Base-by-base conservation (phyloP, 2,329 filamentous ascomycete genomes). In the Decorospora gaudefroyi region DNA sequence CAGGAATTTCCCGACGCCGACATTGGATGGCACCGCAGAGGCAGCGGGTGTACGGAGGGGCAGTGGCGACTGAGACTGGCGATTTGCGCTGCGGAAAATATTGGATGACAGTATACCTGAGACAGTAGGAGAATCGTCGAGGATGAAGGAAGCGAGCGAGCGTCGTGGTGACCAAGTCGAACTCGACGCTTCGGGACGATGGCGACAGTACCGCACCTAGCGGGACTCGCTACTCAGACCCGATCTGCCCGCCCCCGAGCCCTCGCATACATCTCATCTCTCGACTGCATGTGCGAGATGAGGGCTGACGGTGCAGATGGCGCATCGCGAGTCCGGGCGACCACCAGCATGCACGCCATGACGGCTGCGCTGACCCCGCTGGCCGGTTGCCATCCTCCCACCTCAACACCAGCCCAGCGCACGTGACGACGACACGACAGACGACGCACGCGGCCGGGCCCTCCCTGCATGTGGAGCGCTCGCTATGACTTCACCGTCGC, bases 1-100 rank as follows among this genome's bases (percentile, higher is more conserved):
- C 63, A 61, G 58, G 54, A 65, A 65, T 57, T 26, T 56, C 59
- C 63, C 61, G 59, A 55, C 32, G 36, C 42, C 45, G 41, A 51
- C 53, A 46, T 46, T 45, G 44, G 41, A 62, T 64, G 64, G 47
- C 42, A 56, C 58, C 28, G 58, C 60, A 60, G 54, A 42, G 38
- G 34, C 49, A 47, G 55, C 55, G 51, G 60, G 46, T 49, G 60
- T 56, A 61, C 53, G 47, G 57, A 54, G 40, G 44, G 42, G 53
- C 50, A 59, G 45, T 49, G 26, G 33, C 42, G 32, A 55, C 58
- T 59, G 57, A 52, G 50, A 60, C 51, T 47, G 51, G 48, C 33
- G 30, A 51, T 36, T 40, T 22, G 40, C 45, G 46, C 47, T 46
- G 49, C 42, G 51, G 42, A 55, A 46, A 10, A n/a, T n/a, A 11